phyloP scores from a whole-genome alignment of 2,329 filamentous ascomycete genomes.

The Colletotrichum gigasporum region DNA sequence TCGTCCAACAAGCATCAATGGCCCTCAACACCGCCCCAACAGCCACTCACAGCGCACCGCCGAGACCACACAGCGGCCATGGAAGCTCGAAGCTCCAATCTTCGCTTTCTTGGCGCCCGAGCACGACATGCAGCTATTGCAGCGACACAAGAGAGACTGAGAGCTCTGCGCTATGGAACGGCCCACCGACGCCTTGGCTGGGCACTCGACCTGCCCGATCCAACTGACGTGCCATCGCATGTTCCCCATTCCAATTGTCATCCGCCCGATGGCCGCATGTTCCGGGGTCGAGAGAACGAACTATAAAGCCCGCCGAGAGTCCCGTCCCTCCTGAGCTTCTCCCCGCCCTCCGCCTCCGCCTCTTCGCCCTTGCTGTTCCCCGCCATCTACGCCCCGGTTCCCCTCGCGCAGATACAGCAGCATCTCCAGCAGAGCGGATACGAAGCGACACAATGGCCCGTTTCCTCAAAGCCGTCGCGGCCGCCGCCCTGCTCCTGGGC shows the following conservation, averaged over 20 bases:
- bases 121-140: conserved; percentile 6
- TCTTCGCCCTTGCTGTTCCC: not conserved
- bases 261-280: not conserved
- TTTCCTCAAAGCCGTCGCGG: conserved; percentile 16
- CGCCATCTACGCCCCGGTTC: not conserved
- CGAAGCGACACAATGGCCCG: conserved; percentile 20
- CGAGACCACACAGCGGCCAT: conserved; percentile 4
- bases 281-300: not conserved
- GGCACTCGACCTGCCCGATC: conserved; percentile 14
- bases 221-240: not conserved
- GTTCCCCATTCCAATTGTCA: not conserved
- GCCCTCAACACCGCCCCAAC: not conserved
- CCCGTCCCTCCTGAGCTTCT: not conserved
- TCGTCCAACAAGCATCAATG: not conserved
- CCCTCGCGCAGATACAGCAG: not conserved
- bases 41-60: conserved; percentile 16
- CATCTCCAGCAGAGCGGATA: not conserved
- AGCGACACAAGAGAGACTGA: not conserved
- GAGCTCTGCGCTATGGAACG: not conserved
- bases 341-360: not conserved
- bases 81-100: conserved; percentile 14
- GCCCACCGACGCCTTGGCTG: not conserved
- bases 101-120: conserved; percentile 6
- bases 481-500: conserved; percentile 24
- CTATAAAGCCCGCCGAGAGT: not conserved